Evolutionary conservation across 2,329 filamentous ascomycete species (phyloP).

Genomic region (Taxawa tesnikishii): DNA sequence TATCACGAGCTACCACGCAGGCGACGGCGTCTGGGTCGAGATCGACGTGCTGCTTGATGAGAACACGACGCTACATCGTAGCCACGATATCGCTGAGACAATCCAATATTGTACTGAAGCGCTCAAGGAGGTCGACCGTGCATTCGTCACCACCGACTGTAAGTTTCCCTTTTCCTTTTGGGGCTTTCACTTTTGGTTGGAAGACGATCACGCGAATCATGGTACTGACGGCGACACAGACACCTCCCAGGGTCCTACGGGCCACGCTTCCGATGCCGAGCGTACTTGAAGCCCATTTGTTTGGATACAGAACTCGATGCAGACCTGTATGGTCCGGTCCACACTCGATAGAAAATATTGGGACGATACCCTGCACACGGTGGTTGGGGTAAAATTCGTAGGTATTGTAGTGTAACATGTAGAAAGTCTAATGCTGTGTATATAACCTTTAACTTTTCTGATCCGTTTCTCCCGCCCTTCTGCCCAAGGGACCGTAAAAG

Average conservation of each 20-base stretch:
- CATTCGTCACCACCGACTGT: conserved; percentile 41
- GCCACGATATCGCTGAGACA: conserved; percentile 50
- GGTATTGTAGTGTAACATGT: too few relatives aligned
- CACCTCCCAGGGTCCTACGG: conserved; percentile 25
- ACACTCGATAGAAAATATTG: too few relatives aligned
- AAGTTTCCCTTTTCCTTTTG: conserved; percentile 12
- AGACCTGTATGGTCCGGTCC: too few relatives aligned
- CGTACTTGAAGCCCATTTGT: conserved; percentile 7
- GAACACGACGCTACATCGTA: conserved; percentile 37
- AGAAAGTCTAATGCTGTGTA: too few relatives aligned
- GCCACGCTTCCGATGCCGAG: conserved; percentile 23
- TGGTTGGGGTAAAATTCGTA: too few relatives aligned
- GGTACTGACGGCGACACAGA: conserved; percentile 12
- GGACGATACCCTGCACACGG: too few relatives aligned
- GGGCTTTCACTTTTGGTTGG: not conserved
- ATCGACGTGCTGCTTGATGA: conserved; percentile 47
- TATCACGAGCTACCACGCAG: conserved; percentile 44
- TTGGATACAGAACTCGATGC: too few relatives aligned
- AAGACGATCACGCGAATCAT: not conserved
- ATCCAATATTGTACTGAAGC: conserved; percentile 51
- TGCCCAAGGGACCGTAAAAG: too few relatives aligned
- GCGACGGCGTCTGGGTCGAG: conserved; percentile 52
- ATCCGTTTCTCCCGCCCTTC: too few relatives aligned
- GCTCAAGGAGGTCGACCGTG: conserved; percentile 38
- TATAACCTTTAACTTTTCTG: too few relatives aligned